These are phyloP conservation scores for Pugionium cornutum DNA, from an alignment of 345 rosid genomes.

Conservation along the genomic window DNA sequence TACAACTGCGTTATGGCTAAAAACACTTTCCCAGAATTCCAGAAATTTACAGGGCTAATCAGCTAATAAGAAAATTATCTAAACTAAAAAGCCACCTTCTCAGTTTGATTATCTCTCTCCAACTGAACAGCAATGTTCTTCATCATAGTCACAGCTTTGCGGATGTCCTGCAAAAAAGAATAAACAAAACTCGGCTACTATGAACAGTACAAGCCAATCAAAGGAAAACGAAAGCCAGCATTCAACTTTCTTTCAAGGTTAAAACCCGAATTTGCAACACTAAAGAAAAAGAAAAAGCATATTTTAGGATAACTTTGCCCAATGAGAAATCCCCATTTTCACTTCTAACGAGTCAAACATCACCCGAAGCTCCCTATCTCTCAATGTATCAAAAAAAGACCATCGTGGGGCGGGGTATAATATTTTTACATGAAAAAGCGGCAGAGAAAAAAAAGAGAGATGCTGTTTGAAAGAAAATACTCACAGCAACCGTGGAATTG, in stretches of 20 bases:
- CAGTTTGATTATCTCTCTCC: slow-evolving; percentile 66
- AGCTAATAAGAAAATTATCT: not conserved
- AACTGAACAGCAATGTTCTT: slow-evolving; percentile 75
- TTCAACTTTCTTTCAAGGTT: not conserved
- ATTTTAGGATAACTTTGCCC: not conserved
- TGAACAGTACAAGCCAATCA: not conserved
- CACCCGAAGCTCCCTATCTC: slow-evolving; percentile 4
- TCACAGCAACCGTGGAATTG: slow-evolving; percentile 56
- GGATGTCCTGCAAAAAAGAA: slow-evolving; percentile 58
- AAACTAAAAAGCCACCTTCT: slow-evolving; percentile 50
- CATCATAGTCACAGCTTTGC: slow-evolving; percentile 59
- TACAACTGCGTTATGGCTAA: not conserved
- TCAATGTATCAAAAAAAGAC: slow-evolving; percentile 17
- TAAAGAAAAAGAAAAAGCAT: slow-evolving; percentile 2
- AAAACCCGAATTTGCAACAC: not conserved
- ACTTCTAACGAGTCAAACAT: slow-evolving; percentile 1
- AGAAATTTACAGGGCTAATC: not conserved
- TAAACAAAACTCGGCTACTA: not conserved
- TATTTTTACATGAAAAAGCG: no score
- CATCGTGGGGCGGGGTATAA: not conserved
- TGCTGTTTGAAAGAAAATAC: slow-evolving; percentile 26
- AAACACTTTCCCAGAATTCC: not conserved
- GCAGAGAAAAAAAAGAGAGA: not conserved
- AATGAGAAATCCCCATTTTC: not conserved
- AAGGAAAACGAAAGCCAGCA: slow-evolving; percentile 6